Percentiles rank a stretch among this genome's conserved stretches.
Evolutionary conservation across 768 basidiomycete genomes (phyloP).

Genomic region (Trametes villosa): DNA sequence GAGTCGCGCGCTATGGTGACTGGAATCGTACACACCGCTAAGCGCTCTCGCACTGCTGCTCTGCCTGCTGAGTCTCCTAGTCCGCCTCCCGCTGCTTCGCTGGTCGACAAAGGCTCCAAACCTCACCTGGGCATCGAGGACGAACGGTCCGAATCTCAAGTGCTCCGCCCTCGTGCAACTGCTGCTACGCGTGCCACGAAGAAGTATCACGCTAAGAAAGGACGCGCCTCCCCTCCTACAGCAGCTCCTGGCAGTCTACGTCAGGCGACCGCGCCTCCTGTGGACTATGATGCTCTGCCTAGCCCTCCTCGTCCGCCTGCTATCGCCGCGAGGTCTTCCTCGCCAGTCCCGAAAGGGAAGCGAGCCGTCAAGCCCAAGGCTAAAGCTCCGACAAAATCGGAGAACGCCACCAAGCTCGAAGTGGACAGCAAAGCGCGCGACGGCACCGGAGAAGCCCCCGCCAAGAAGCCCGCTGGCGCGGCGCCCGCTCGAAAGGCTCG

Average conservation of each 20-base stretch:
- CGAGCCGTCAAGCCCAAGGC: not conserved
- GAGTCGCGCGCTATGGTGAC: not conserved
- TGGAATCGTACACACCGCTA: not conserved
- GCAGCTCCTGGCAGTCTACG: not conserved
- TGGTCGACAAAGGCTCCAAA: not conserved
- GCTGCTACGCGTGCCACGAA: conserved; percentile 33
- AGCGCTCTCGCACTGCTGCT: not conserved
- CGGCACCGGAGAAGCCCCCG: not conserved
- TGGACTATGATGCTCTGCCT: conserved; percentile 42
- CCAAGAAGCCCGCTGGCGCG: too few species aligned
- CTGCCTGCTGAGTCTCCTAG: not conserved
- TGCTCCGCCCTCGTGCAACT: conserved; percentile 14
- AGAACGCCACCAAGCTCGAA: not conserved
- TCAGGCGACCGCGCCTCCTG: not conserved
- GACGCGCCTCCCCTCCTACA: conserved; percentile 38
- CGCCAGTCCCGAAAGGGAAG: not conserved
- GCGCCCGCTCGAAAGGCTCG: not conserved
- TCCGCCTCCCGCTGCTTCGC: too few species aligned
- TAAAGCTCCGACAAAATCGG: not conserved
- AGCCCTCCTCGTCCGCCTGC: conserved; percentile 14
- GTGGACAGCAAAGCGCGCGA: not conserved
- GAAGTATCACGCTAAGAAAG: conserved; percentile 36
- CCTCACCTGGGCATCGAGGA: not conserved
- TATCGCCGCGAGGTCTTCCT: not conserved
- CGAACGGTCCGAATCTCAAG: conserved; percentile 8